Conservation (phyloP, 148 eudicot genomes). For the Nepenthes mirabilis region DNA sequence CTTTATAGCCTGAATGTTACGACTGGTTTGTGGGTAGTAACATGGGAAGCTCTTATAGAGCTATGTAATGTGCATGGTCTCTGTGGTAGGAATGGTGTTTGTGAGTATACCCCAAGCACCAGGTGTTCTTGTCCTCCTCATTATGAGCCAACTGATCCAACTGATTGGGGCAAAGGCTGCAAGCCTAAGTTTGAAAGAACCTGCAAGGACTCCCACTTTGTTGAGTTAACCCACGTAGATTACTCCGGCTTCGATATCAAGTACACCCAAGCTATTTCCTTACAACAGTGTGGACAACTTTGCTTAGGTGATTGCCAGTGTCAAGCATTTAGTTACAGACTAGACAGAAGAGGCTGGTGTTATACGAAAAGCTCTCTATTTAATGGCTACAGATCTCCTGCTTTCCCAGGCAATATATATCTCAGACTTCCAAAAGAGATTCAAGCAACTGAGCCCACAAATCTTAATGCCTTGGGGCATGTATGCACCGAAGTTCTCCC, state of each 20-base stretch:
- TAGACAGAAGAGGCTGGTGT: conserved; percentile 22
- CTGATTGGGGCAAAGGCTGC: conserved; percentile 50
- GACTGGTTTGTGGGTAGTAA: conserved; percentile 22
- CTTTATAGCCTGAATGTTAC: conserved; percentile 35
- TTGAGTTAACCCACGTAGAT: conserved; percentile 37
- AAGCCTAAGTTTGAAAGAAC: conserved; percentile 26
- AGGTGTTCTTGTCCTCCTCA: conserved; percentile 44
- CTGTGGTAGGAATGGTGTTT: conserved; percentile 51
- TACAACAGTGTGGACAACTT: conserved; percentile 22
- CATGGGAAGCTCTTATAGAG: conserved; percentile 34
- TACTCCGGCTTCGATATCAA: conserved; percentile 44
- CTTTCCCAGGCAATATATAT: conserved; percentile 23
- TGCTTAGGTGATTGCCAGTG: conserved; percentile 35
- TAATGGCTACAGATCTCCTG: conserved; percentile 22
- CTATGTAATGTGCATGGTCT: conserved; percentile 40
- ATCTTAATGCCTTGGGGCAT: conserved; percentile 1
- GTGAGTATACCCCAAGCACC: conserved; percentile 28
- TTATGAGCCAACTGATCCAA: conserved; percentile 16
- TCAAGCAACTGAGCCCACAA: background rate
- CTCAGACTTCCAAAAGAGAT: conserved; percentile 27
- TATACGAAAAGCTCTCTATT: conserved; percentile 36
- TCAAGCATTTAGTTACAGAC: conserved; percentile 35
- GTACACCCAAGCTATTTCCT: conserved; percentile 1
- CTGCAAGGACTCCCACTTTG: conserved; percentile 22
- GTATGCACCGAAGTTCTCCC: conserved; percentile 6